Conservation (phyloP, 2,329 filamentous ascomycete genomes). For the Didymella pinodella region DNA sequence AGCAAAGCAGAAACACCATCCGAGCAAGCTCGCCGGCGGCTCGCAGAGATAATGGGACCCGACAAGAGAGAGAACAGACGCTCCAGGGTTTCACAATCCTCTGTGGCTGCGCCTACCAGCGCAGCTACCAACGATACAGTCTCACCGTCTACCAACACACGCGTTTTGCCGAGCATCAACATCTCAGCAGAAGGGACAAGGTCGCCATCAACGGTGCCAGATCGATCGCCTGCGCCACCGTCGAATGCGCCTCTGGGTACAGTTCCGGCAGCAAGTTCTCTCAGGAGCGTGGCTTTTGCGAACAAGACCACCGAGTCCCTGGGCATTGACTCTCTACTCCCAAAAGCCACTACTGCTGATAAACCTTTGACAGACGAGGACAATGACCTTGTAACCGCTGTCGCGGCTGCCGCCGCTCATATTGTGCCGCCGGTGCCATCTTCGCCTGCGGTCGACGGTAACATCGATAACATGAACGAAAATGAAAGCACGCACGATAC, state of each 20-base stretch:
- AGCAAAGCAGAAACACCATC: constrained; percentile 22
- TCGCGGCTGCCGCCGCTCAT: constrained; percentile 1
- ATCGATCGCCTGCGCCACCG: constrained; percentile 34
- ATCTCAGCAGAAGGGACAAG: constrained; percentile 36
- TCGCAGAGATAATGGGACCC: constrained; percentile 22
- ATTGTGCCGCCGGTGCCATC: background rate
- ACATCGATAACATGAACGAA: constrained; percentile 23
- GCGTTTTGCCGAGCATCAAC: constrained; percentile 3
- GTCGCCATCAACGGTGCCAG: constrained; percentile 48
- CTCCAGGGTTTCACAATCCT: constrained; percentile 1
- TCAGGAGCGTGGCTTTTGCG: constrained; percentile 38
- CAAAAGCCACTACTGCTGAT: background rate
- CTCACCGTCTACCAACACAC: background rate
- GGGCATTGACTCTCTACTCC: constrained; percentile 2
- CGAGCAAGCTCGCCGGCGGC: constrained; percentile 12
- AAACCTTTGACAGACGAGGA: constrained; percentile 9
- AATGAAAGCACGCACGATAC: background rate
- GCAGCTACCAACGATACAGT: background rate
- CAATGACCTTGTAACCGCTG: constrained; percentile 14
- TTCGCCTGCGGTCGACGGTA: constrained; percentile 18
- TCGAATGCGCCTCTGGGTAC: constrained; percentile 40
- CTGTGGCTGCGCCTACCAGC: background rate
- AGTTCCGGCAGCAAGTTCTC: constrained; percentile 36
- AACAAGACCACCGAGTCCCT: constrained; percentile 13
- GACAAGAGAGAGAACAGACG: constrained; percentile 18